phyloP scores from a whole-genome alignment of 2,329 filamentous ascomycete genomes.

The Monilinia aucupariae region DNA sequence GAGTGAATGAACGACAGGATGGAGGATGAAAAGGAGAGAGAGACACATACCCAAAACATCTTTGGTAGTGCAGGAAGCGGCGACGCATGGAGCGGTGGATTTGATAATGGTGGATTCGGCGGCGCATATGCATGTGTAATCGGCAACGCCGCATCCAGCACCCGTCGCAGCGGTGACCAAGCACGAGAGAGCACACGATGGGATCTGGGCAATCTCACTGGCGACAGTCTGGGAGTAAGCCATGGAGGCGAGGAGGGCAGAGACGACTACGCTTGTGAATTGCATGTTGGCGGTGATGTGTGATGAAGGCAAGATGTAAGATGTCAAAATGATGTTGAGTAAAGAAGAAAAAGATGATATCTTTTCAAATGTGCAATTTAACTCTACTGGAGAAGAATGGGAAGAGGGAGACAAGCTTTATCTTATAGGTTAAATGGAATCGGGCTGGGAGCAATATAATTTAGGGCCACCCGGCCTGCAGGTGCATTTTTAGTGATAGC shows the following conservation, averaged over 20 bases:
- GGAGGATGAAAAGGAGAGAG: not conserved
- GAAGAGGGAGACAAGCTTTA: not conserved
- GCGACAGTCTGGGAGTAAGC: conserved; percentile 25
- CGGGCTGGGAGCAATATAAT: not conserved
- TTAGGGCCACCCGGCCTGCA: not conserved
- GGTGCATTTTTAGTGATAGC: not conserved
- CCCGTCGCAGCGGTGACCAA: conserved; percentile 20
- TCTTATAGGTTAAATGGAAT: conserved; percentile 12
- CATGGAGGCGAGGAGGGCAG: conserved; percentile 19
- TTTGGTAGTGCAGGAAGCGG: conserved; percentile 19
- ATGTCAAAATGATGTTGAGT: not conserved
- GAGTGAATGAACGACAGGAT: not conserved
- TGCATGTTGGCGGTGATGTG: conserved; percentile 21
- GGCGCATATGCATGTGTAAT: conserved; percentile 28
- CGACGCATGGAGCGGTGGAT: conserved; percentile 26
- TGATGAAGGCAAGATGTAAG: not conserved
- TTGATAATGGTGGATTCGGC: conserved; percentile 21
- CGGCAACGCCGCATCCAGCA: conserved; percentile 23
- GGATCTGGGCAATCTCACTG: conserved; percentile 20
- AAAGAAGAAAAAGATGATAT: not conserved
- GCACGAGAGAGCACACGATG: conserved; percentile 26
- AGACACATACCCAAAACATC: conserved; percentile 28
- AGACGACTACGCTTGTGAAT: conserved; percentile 18
- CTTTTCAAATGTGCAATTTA: not conserved
- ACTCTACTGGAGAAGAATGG: not conserved